Base-by-base conservation (phyloP, 2,329 filamentous ascomycete species). In the Cladosporium sp. region DNA sequence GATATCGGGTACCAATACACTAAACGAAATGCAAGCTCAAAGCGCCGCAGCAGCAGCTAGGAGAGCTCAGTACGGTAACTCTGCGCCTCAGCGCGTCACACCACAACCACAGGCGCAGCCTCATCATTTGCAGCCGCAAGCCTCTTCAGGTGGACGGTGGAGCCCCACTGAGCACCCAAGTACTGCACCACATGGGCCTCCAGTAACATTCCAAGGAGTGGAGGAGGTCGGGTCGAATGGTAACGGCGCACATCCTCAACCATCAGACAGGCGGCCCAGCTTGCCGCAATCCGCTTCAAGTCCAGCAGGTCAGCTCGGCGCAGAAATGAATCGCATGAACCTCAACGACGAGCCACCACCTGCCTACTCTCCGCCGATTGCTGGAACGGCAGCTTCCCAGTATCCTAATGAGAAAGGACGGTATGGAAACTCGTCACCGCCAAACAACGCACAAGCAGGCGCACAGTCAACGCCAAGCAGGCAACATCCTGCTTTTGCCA, bases 151-250 rank as follows among this genome's bases (percentile, higher is more conserved):
- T 29, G 86, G 94, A 57, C 93, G 93, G 33, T 98, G 94, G 95
- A 98, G 94, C 11, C 95, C 95, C 0, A 98, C 95, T 3, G 95
- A 99, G 77, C 85, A 89, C 65, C 93, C 93, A 1, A 93, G 92
- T 35, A 89, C 89, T 68, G 90, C 93, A 62, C 92, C 92, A 5
- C 92, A 97, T 80, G 93, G 93, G 0, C 93, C 93, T 33, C 93
- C 94, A 0, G 93, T 91, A 0, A 90, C 96, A 1, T 98, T 97
- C 72, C 94, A 97, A 79, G 95, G 95, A 7, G 86, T 87, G 62
- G 89, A 89, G 69, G 88, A 91, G 67, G 88, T 93, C 6, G 78
- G 84, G 14, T 71, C 69, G 26, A 59, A 65, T 57, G 69, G 69
- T 26, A 63, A 67, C 26, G 65, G 67, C 28, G 68, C 46, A 40